Evolutionary conservation across 768 basidiomycete species (phyloP), one percentile per base, ranked within the genome.

Genomic region (Termitomyces eurrhizus): DNA sequence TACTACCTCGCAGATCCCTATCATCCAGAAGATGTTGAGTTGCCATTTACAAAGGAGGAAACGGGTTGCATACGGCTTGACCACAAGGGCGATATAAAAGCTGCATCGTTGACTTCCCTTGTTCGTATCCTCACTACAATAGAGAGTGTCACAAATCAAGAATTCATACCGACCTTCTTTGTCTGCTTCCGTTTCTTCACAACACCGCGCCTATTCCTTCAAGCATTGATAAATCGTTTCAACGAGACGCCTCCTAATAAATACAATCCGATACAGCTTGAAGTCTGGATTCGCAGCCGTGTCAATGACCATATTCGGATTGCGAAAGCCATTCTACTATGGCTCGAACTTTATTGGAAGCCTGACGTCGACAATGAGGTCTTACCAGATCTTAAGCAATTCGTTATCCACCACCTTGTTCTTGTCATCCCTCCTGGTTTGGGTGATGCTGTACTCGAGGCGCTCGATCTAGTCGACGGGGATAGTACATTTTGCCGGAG

Each of bases 291-390:
- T 49, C 65, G 70, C 13, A 79, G 83, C 60, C 75, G 79, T 7
- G 72, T 77, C 33, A 79, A 80, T 14, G 75, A 86, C 39, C 84
- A 83, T 55, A 72, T 84, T 56, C 78, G 84, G n/a, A 78, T 90
- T 18, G 82, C 80, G 50, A 84, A 83, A 66, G 65, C 87, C 26
- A 66, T 92, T 58, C 79, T 83, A 64, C 74, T 79, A n/a, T 93
- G 90, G 90, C 76, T 90, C n/a, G 81, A 87, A 59, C 72, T 77
- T 41, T 81, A 89, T 67, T 93, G 90, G 89, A 75, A 78, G 39
- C 72, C 75, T n/a, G 77, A 77, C 1, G 68, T 72, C 4, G 90
- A 92, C 57, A 65, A 63, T 0, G 72, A 77, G 4, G 70, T 80
- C 21, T 69, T 81, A 52, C 67, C 64, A 33, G 59, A 56, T 14